Evolutionary conservation across 441 rosid species (phyloP).

Genomic region (Euphorbia corollata): DNA sequence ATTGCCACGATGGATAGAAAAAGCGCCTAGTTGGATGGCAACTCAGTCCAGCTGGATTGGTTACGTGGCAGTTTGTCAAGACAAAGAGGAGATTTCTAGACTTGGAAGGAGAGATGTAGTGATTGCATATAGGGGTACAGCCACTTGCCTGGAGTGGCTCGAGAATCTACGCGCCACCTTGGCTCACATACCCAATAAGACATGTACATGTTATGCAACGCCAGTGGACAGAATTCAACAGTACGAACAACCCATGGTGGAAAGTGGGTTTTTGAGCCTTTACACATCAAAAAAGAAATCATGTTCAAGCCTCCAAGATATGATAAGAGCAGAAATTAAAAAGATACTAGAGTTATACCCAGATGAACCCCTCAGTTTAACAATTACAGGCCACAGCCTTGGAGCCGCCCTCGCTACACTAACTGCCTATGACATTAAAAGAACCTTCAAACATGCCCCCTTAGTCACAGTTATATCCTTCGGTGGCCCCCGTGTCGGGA

Average conservation of each 20-base stretch:
- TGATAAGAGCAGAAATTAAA: conserved; percentile 49
- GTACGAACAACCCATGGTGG: conserved; percentile 41
- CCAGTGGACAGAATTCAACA: neutral
- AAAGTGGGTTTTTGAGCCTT: conserved; percentile 64
- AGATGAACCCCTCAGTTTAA: conserved; percentile 62
- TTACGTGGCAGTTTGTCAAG: conserved; percentile 68
- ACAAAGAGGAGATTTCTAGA: conserved; percentile 59
- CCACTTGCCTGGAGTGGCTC: conserved; percentile 76
- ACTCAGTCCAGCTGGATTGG: conserved; percentile 77
- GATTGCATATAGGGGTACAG: conserved; percentile 66
- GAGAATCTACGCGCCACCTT: conserved; percentile 72
- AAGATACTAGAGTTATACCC: conserved; percentile 46
- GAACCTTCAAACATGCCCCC: conserved; percentile 41
- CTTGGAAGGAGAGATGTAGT: conserved; percentile 74
- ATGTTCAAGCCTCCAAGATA: conserved; percentile 47
- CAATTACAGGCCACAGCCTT: conserved; percentile 68
- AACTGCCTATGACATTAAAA: conserved; percentile 53
- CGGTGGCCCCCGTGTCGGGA: conserved; percentile 82
- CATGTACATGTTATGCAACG: neutral
- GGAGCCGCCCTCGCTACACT: conserved; percentile 67
- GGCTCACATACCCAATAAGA: conserved; percentile 22
- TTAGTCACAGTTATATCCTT: conserved; percentile 70
- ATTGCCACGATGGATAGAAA: conserved; percentile 58
- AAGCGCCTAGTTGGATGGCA: conserved; percentile 49
- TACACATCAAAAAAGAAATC: conserved; percentile 44